phyloP scores from a whole-genome alignment of 179 eudicot genomes.

The Nepenthes alata region DNA sequence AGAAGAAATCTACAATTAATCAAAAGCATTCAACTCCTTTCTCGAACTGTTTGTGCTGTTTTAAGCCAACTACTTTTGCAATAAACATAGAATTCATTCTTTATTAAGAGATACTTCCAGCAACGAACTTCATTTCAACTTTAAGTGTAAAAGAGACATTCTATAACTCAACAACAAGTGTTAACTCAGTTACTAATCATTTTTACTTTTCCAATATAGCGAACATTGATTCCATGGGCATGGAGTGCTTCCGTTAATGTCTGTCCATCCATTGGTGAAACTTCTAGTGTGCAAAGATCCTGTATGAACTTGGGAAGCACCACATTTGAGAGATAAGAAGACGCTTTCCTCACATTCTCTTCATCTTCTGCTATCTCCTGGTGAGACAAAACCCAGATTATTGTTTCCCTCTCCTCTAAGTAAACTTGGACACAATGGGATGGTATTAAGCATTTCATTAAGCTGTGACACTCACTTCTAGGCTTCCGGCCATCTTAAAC shows the following conservation, averaged over 20 bases:
- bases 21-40: neutral
- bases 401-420: conserved; percentile 1
- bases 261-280: conserved; percentile 99
- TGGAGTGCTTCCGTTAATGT: conserved; percentile 96
- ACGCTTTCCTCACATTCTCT: conserved; percentile 69
- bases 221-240: conserved; percentile 93
- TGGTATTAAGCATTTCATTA: conserved; percentile 2
- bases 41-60: too few relatives aligned
- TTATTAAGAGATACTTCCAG: neutral
- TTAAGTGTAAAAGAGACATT: neutral
- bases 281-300: conserved; percentile 91
- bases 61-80: too few relatives aligned
- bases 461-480: conserved; percentile 35
- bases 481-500: conserved; percentile 69
- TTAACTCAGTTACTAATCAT: neutral
- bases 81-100: neutral
- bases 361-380: conserved; percentile 93
- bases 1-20: conserved; percentile 7
- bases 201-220: conserved; percentile 87
- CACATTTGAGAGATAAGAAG: conserved; percentile 50
- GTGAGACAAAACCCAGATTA: conserved; percentile 5
- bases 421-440: neutral
- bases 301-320: conserved; percentile 72
- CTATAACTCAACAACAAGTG: neutral
- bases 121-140: neutral